phyloP scores from a whole-genome alignment of 2,329 filamentous ascomycete species.

The Penicillium sp. region DNA sequence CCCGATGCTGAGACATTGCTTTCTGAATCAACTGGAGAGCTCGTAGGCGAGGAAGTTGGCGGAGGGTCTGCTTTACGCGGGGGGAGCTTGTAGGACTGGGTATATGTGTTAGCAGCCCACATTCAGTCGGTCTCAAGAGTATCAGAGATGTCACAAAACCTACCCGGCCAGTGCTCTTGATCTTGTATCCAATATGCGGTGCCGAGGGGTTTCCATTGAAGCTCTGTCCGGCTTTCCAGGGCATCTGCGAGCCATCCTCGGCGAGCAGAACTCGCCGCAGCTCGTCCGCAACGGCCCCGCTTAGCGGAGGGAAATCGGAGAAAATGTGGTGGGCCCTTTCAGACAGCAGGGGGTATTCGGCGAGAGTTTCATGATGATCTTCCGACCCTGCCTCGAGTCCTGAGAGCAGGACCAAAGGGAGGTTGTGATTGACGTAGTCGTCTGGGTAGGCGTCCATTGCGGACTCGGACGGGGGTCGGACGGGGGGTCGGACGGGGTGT shows the following conservation, averaged over 20 bases:
- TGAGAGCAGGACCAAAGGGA: conserved; percentile 81
- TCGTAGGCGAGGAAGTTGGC: conserved; percentile 53
- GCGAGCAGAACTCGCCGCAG: conserved; percentile 69
- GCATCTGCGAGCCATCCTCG: conserved; percentile 65
- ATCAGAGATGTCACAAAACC: conserved; percentile 41
- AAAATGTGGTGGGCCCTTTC: conserved; percentile 66
- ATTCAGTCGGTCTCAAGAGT: background rate
- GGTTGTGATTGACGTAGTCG: conserved; percentile 83
- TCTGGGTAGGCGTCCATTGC: conserved; percentile 53
- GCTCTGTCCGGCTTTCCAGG: conserved; percentile 68
- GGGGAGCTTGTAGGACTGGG: conserved; percentile 59
- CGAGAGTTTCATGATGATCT: conserved; percentile 29
- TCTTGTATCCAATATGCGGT: conserved; percentile 60
- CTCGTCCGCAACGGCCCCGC: conserved; percentile 66
- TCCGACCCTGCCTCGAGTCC: conserved; percentile 62
- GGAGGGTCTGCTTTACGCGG: conserved; percentile 66
- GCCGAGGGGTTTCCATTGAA: conserved; percentile 52
- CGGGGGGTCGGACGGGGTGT: conserved; percentile 21
- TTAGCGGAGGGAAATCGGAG: conserved; percentile 72
- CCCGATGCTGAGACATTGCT: conserved; percentile 38
- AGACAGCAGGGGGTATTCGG: conserved; percentile 55
- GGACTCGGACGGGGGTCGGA: conserved; percentile 23
- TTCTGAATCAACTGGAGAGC: conserved; percentile 55
- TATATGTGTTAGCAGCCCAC: conserved; percentile 20
- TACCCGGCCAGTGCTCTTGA: conserved; percentile 82